Evolutionary conservation across 202 grass and related monocot genomes (phyloP).

Genomic region (Setaria viridis): DNA sequence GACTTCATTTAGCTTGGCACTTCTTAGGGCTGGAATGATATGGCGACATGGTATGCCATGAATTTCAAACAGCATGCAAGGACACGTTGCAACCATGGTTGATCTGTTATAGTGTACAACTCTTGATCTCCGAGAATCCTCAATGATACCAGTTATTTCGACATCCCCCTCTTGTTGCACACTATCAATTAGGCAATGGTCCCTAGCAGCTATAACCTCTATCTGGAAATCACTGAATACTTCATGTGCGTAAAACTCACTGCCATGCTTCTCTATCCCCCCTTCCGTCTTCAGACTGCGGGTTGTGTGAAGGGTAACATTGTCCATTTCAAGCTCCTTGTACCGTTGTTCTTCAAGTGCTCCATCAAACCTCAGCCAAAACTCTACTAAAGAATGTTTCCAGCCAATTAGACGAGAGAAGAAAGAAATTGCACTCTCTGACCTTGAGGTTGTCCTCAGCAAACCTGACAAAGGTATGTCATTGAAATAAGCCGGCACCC

Average conservation of each 20-base stretch:
- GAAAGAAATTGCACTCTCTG: background rate
- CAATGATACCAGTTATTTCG: background rate
- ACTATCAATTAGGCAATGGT: no score
- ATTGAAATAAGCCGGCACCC: background rate
- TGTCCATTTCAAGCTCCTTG: background rate
- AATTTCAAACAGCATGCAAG: background rate
- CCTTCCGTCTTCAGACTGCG: background rate
- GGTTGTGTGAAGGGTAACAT: background rate
- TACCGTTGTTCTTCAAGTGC: background rate
- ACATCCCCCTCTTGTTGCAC: background rate
- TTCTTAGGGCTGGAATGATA: background rate
- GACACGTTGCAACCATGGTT: background rate
- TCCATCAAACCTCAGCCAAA: background rate
- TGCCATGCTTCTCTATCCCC: background rate
- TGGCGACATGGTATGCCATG: background rate
- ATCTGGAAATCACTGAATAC: no score
- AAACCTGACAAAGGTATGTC: background rate
- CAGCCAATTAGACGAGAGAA: background rate
- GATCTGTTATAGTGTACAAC: background rate
- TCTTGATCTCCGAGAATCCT: background rate
- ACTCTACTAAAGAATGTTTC: background rate
- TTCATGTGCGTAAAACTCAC: background rate
- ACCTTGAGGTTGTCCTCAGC: background rate
- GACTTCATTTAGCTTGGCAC: background rate
- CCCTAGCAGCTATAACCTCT: no score